Percentiles rank a stretch among this genome's conserved stretches.
Evolutionary conservation across 805 yeast species (phyloP).

Genomic region (Wickerhamiella occidentalis): DNA sequence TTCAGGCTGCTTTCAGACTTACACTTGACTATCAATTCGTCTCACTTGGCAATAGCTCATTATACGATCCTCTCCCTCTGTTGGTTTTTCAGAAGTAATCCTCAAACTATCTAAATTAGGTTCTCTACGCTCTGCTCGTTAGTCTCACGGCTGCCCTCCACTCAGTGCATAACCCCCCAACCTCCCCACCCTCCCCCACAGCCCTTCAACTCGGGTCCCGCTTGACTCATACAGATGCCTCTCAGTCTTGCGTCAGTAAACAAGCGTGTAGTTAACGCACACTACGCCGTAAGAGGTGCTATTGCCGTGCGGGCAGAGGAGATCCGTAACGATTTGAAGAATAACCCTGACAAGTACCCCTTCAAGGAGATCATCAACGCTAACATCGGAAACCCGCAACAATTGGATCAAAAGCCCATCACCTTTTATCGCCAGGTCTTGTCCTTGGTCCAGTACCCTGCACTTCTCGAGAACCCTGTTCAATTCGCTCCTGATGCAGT

Average conservation of each 20-base stretch:
- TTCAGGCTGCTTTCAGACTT: too few relatives aligned
- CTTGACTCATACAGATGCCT: slow-evolving; percentile 18
- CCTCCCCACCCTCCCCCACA: not conserved
- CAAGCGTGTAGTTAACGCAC: slow-evolving; percentile 64
- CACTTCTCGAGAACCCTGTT: slow-evolving; percentile 35
- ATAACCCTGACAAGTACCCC: slow-evolving; percentile 53
- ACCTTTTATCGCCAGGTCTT: slow-evolving; percentile 92
- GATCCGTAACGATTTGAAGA: slow-evolving; percentile 43
- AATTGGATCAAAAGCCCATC: slow-evolving; percentile 83
- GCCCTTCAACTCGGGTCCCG: not conserved
- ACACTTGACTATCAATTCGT: too few relatives aligned
- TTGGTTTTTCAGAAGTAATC: too few relatives aligned
- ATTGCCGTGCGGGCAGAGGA: slow-evolving; percentile 93
- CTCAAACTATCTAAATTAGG: too few relatives aligned
- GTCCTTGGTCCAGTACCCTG: slow-evolving; percentile 77
- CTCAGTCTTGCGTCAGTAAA: slow-evolving; percentile 48
- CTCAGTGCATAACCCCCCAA: too few relatives aligned
- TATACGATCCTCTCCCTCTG: too few relatives aligned
- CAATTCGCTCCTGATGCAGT: slow-evolving; percentile 46
- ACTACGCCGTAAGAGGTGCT: slow-evolving; percentile 91
- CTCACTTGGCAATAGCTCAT: too few relatives aligned
- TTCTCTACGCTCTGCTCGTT: too few relatives aligned
- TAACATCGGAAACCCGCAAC: slow-evolving; percentile 97
- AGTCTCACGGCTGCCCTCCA: too few relatives aligned
- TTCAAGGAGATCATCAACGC: slow-evolving; percentile 72